Conservation (phyloP, 495 filamentous ascomycete species). For the Neurospora sp. region DNA sequence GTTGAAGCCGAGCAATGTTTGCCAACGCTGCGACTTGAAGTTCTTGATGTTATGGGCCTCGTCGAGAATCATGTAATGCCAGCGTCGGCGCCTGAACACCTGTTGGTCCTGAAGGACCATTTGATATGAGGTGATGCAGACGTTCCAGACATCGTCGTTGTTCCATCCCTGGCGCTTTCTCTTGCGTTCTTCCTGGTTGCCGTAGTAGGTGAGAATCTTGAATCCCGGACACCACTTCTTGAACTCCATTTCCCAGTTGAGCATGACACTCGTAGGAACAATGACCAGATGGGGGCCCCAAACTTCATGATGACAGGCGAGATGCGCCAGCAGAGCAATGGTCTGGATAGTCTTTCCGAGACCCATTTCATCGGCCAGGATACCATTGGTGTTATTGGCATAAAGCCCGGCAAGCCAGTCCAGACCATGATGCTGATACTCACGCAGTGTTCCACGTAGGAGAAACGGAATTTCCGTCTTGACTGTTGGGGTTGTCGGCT, state of each 20-base stretch:
- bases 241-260: slow-evolving; percentile 99
- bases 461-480: slow-evolving; percentile 77
- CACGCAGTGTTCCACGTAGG: slow-evolving; percentile 83
- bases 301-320: slow-evolving; percentile 80
- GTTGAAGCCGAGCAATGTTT: slow-evolving; percentile 83
- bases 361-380: slow-evolving; percentile 99
- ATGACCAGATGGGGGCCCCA: slow-evolving; percentile 97
- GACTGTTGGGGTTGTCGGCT: slow-evolving; percentile 25
- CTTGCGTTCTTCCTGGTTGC: slow-evolving; percentile 81
- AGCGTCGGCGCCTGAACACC: slow-evolving; percentile 83
- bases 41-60: slow-evolving; percentile 99
- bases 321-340: slow-evolving; percentile 85
- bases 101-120: slow-evolving; percentile 87
- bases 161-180: slow-evolving; percentile 85
- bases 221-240: slow-evolving; percentile 99
- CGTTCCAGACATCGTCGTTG: slow-evolving; percentile 86
- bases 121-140: slow-evolving; percentile 94
- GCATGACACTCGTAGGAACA: slow-evolving; percentile 95
- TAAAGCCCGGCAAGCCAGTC: slow-evolving; percentile 95
- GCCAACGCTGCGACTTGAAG: slow-evolving; percentile 94
- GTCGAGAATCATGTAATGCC: slow-evolving; percentile 98
- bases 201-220: slow-evolving; percentile 96
- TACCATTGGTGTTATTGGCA: slow-evolving; percentile 88
- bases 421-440: slow-evolving; percentile 92
- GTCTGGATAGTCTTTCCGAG: slow-evolving; percentile 98